Evolutionary conservation across 1,284 basidiomycete species (phyloP).

Genomic region (Irpex sp.): DNA sequence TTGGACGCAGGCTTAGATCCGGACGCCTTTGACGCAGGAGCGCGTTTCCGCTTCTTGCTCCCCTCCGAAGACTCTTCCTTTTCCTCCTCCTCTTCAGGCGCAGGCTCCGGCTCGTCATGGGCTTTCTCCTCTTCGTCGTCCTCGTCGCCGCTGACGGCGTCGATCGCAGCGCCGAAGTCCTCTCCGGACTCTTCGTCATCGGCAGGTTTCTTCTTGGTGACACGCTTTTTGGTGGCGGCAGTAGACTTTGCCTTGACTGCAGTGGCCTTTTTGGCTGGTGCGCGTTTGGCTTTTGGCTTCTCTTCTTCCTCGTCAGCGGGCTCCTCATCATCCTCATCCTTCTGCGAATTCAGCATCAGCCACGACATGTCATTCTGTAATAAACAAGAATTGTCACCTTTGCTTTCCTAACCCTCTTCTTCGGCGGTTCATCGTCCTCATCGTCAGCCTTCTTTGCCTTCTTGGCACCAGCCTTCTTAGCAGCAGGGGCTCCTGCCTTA

Average conservation of each 20-base stretch:
- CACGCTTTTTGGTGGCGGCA: slow-evolving; percentile 27
- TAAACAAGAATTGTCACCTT: slow-evolving; percentile 29
- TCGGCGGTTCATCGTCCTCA: slow-evolving; percentile 33
- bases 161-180: slow-evolving; percentile 33
- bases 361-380: too few species aligned
- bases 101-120: slow-evolving; percentile 10
- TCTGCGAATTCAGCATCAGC: background rate
- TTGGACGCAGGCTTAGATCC: slow-evolving; percentile 22
- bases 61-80: slow-evolving; percentile 4
- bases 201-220: slow-evolving; percentile 31
- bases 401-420: slow-evolving; percentile 29
- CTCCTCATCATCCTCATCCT: slow-evolving; percentile 20
- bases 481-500: slow-evolving; percentile 18
- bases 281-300: slow-evolving; percentile 31
- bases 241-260: slow-evolving; percentile 27
- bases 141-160: slow-evolving; percentile 29
- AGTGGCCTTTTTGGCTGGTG: slow-evolving; percentile 27
- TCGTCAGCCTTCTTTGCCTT: slow-evolving; percentile 33
- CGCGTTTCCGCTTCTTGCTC: slow-evolving; percentile 23
- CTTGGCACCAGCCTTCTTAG: slow-evolving; percentile 26
- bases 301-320: slow-evolving; percentile 37
- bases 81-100: background rate
- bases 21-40: slow-evolving; percentile 23
- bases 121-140: slow-evolving; percentile 29
- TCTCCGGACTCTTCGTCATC: slow-evolving; percentile 30